These are phyloP conservation scores for Gamsiella multidivaricata DNA, from an alignment of 192 early-diverging fungal genomes.

Conservation along the genomic window DNA sequence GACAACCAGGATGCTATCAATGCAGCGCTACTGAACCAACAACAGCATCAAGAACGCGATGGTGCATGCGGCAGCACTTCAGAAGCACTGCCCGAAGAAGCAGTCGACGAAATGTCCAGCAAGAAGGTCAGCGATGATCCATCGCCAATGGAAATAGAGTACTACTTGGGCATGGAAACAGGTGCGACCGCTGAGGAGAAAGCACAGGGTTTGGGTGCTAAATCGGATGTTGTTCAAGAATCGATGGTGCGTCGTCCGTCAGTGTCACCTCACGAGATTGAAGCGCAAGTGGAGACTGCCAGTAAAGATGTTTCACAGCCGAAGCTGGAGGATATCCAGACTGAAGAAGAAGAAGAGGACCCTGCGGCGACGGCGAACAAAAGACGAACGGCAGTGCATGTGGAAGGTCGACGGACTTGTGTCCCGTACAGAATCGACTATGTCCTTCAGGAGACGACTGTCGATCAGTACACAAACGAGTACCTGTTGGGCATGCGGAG, in stretches of 20 bases:
- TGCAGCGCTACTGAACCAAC: background rate
- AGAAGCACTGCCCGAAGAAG: background rate
- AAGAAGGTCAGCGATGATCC: background rate
- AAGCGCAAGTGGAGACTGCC: background rate
- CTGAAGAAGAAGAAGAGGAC: conserved; percentile 13
- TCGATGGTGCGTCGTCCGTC: conserved; percentile 20
- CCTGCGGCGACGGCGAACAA: too few relatives aligned
- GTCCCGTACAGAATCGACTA: conserved; percentile 58
- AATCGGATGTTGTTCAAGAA: conserved; percentile 46
- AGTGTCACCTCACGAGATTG: background rate
- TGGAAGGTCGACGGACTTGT: conserved; percentile 32
- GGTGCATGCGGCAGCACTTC: too few relatives aligned
- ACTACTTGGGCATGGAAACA: conserved; percentile 8
- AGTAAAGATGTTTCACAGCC: background rate
- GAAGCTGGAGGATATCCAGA: background rate
- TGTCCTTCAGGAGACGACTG: conserved; percentile 63
- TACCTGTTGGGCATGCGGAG: conserved; percentile 64
- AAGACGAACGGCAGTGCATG: conserved; percentile 11
- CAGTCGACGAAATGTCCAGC: background rate
- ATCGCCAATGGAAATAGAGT: conserved; percentile 12
- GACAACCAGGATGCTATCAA: background rate
- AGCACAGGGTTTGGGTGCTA: conserved; percentile 1
- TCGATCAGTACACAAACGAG: conserved; percentile 65
- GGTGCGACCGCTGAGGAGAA: conserved; percentile 25
- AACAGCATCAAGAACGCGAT: background rate